A percentile compares a stretch with the other conserved stretches of the same genome.
Conservation (phyloP, 305 asterid genomes). For the Petunia hybrid region DNA sequence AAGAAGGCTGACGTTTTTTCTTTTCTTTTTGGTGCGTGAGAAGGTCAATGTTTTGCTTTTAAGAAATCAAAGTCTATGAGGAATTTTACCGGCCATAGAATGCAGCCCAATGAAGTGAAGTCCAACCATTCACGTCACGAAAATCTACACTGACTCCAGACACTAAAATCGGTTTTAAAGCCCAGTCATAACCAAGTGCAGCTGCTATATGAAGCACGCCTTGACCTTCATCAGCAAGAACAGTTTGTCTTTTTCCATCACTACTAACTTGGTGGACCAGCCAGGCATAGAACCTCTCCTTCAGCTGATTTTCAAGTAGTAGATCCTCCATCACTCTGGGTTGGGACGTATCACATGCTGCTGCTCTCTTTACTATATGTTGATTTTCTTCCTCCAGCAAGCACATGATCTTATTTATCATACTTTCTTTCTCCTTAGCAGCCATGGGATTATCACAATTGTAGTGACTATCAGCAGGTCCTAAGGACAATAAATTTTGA, state of each 20-base stretch:
- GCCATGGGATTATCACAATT: conserved; percentile 42
- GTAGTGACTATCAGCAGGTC: conserved; percentile 44
- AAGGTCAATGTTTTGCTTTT: neutral
- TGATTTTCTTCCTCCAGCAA: conserved; percentile 58
- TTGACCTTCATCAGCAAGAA: conserved; percentile 82
- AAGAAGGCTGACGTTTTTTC: no score
- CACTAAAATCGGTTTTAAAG: conserved; percentile 64
- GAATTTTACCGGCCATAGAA: conserved; percentile 77
- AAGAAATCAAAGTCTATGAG: conserved; percentile 8
- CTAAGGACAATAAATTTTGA: conserved; percentile 59
- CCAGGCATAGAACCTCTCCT: conserved; percentile 76
- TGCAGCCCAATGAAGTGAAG: conserved; percentile 99
- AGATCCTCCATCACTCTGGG: conserved; percentile 50
- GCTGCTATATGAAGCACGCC: conserved; percentile 91
- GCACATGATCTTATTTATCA: conserved; percentile 52
- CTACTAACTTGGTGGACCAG: conserved; percentile 65
- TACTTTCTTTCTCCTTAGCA: conserved; percentile 48
- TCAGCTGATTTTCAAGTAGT: conserved; percentile 62
- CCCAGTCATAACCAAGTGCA: conserved; percentile 96
- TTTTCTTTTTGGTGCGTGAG: neutral
- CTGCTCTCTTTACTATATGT: conserved; percentile 49
- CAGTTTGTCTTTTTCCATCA: conserved; percentile 65
- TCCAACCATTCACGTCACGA: conserved; percentile 95
- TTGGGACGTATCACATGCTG: conserved; percentile 46
- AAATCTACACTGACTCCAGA: conserved; percentile 82